Percentiles rank a stretch among this genome's conserved stretches.
These are phyloP conservation scores for Vigna nakashimae DNA, from an alignment of 306 rosid species.

Conservation along the genomic window DNA sequence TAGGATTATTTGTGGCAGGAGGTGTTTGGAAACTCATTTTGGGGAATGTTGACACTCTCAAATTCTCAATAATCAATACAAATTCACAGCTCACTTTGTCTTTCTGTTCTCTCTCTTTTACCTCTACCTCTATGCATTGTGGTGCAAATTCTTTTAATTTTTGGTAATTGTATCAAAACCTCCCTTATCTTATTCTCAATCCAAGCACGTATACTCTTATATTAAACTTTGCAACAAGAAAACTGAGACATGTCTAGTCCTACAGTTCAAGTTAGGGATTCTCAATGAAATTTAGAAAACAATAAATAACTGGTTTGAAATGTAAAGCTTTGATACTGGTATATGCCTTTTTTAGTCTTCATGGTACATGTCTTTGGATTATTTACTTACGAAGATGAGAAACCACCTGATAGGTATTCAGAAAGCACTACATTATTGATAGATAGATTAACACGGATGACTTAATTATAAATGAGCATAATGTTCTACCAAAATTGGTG, in stretches of 20 bases:
- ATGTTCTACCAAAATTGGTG: no score
- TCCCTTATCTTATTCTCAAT: not conserved
- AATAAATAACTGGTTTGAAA: not conserved
- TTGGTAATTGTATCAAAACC: not conserved
- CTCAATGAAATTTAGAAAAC: not conserved
- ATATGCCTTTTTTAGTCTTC: constrained; percentile 5
- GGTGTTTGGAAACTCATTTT: no score
- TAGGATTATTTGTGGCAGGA: no score
- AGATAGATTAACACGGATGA: no score
- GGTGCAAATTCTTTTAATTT: no score
- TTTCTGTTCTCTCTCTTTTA: no score
- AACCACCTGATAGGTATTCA: not conserved
- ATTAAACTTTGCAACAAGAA: constrained; percentile 1
- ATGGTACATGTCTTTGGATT: not conserved
- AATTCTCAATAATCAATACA: no score
- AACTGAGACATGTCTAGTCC: not conserved
- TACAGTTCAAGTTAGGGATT: constrained; percentile 13
- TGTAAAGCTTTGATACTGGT: not conserved
- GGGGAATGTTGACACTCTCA: no score
- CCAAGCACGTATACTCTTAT: not conserved
- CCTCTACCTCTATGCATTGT: no score
- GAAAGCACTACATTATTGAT: no score
- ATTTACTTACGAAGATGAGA: constrained; percentile 19
- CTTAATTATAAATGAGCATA: no score
- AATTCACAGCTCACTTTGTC: no score